Conservation (phyloP, 768 basidiomycete genomes). For the Melanogaster broomeanus region DNA sequence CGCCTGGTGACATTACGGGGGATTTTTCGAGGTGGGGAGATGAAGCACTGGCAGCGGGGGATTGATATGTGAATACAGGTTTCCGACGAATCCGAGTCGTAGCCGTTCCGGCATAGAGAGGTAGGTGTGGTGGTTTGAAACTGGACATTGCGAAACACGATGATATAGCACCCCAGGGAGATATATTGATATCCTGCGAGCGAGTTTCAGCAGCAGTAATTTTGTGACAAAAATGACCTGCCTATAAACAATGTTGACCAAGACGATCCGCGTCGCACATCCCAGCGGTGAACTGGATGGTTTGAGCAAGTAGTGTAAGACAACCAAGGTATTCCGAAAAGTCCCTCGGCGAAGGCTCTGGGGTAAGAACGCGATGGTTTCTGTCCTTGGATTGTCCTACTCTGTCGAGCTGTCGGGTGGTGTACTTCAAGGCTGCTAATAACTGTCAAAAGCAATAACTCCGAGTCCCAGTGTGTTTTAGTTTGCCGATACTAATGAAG, state of each 20-base stretch:
- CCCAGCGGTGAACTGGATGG: constrained; percentile 15
- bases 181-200: constrained; percentile 11
- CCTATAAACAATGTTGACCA: constrained; percentile 21
- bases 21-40: constrained; percentile 21
- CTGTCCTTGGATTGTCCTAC: constrained; percentile 9
- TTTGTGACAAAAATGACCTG: constrained; percentile 2
- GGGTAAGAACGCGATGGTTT: constrained; percentile 5
- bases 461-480: too few species aligned
- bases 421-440: constrained; percentile 16
- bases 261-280: constrained; percentile 21
- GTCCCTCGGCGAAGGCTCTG: constrained; percentile 6
- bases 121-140: constrained; percentile 18
- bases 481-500: too few species aligned
- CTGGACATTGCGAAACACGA: constrained; percentile 19
- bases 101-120: constrained; percentile 12
- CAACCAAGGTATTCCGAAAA: constrained; percentile 22
- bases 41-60: constrained; percentile 44
- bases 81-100: constrained; percentile 56
- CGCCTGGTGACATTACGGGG: constrained; percentile 16
- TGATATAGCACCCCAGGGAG: constrained; percentile 4
- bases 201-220: constrained; percentile 1
- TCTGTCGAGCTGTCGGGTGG: constrained; percentile 16
- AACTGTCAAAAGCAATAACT: too few species aligned
- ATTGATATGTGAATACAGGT: constrained; percentile 58
- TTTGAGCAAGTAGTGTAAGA: constrained; percentile 13